Percentiles rank a stretch among this genome's conserved stretches.
phyloP scores from a whole-genome alignment of 1,284 basidiomycete genomes.

The Trametes versicolor region DNA sequence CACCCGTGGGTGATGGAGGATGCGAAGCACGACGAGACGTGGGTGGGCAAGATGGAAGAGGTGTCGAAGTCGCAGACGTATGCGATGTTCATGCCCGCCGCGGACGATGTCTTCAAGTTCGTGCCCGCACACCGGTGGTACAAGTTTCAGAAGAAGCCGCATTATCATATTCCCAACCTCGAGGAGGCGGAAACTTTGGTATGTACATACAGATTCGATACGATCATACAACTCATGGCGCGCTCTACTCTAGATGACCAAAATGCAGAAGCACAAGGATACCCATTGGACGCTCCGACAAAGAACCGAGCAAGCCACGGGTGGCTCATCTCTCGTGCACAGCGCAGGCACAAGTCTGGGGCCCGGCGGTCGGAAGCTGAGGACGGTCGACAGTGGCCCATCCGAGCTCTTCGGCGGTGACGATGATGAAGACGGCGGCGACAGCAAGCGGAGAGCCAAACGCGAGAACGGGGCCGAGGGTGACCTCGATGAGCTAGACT shows the following conservation, averaged over 20 bases:
- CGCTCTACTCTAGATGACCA: constrained; percentile 52
- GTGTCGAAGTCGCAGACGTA: constrained; percentile 61
- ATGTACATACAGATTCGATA: constrained; percentile 37
- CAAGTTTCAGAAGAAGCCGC: constrained; percentile 87
- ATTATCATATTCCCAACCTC: constrained; percentile 71
- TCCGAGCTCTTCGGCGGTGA: constrained; percentile 69
- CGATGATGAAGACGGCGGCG: constrained; percentile 70
- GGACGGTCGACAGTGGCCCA: constrained; percentile 69
- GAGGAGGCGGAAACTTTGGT: constrained; percentile 83
- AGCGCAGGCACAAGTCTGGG: constrained; percentile 63
- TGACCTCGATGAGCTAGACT: constrained; percentile 83
- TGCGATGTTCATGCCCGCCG: constrained; percentile 71
- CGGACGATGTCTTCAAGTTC: constrained; percentile 83
- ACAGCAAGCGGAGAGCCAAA: constrained; percentile 54
- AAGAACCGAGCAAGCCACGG: constrained; percentile 62
- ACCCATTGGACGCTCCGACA: constrained; percentile 76
- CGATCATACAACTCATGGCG: constrained; percentile 32
- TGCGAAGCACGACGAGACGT: constrained; percentile 68
- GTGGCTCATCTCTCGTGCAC: constrained; percentile 59
- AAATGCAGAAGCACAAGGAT: constrained; percentile 74
- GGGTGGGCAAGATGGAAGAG: constrained; percentile 86
- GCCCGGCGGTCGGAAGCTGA: constrained; percentile 69
- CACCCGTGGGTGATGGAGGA: constrained; percentile 94
- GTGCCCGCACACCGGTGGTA: constrained; percentile 90
- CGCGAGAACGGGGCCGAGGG: constrained; percentile 75